phyloP scores from a whole-genome alignment of 2,329 filamentous ascomycete genomes.

The Aureobasidium sp. region DNA sequence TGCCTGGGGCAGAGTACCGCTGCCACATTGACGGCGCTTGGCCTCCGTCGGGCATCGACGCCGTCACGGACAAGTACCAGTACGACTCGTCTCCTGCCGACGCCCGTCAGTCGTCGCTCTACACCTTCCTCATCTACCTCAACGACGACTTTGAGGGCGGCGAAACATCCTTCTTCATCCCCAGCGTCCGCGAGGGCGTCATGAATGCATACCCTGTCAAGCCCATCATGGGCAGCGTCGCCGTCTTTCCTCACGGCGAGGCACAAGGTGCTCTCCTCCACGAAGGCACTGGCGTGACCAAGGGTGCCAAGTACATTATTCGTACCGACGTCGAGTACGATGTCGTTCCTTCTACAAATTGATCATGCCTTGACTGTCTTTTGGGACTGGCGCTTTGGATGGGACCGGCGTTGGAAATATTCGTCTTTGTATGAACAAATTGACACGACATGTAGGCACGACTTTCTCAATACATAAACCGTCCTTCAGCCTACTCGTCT shows the following conservation, averaged over 20 bases:
- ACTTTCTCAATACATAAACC: not conserved
- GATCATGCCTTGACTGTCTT: not conserved
- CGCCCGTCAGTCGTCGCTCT: constrained; percentile 59
- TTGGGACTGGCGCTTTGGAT: not conserved
- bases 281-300: constrained; percentile 63
- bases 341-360: constrained; percentile 32
- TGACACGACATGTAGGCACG: not conserved
- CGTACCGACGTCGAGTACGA: constrained; percentile 66
- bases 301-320: constrained; percentile 62
- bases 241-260: constrained; percentile 65
- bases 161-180: constrained; percentile 65
- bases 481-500: not conserved
- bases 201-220: constrained; percentile 64
- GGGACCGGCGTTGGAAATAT: not conserved
- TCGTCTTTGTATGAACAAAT: not conserved
- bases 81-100: constrained; percentile 58
- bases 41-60: constrained; percentile 60
- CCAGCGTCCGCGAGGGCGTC: constrained; percentile 55
- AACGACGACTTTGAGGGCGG: constrained; percentile 67
- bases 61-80: constrained; percentile 51
- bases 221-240: constrained; percentile 61
- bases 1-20: constrained; percentile 64
- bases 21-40: constrained; percentile 67
- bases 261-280: constrained; percentile 58
- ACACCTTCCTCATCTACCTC: constrained; percentile 62